A percentile compares a stretch with the other conserved stretches of the same genome.
These are phyloP conservation scores for Hyphodiscus hymeniophilus DNA, from an alignment of 495 filamentous ascomycete species.

Conservation along the genomic window DNA sequence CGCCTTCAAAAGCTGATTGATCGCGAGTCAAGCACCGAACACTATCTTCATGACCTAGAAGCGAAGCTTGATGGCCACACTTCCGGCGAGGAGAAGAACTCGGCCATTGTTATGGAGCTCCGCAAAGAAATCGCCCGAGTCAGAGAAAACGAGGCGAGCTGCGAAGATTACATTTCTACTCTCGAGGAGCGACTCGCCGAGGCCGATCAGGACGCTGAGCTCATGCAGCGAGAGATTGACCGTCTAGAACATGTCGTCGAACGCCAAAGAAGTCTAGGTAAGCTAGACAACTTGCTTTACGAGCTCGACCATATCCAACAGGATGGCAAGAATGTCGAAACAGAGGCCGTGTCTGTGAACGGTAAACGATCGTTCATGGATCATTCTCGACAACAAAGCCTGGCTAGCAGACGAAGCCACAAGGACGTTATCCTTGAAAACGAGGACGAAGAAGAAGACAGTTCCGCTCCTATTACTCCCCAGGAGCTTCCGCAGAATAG, in stretches of 20 bases:
- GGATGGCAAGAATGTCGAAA: slow-evolving; percentile 38
- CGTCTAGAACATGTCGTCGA: slow-evolving; percentile 92
- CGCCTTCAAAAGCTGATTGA: slow-evolving; percentile 85
- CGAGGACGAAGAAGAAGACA: slow-evolving; percentile 26
- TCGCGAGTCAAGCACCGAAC: slow-evolving; percentile 80
- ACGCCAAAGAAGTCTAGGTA: slow-evolving; percentile 88
- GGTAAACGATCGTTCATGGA: slow-evolving; percentile 24
- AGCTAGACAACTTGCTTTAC: slow-evolving; percentile 83
- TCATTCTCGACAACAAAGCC: slow-evolving; percentile 42
- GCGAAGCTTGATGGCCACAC: slow-evolving; percentile 80
- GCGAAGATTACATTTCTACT: slow-evolving; percentile 95
- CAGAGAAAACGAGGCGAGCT: slow-evolving; percentile 79
- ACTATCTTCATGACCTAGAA: slow-evolving; percentile 87
- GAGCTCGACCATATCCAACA: slow-evolving; percentile 80
- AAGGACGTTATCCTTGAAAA: slow-evolving; percentile 46
- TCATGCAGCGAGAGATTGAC: slow-evolving; percentile 95
- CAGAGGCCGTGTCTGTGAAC: slow-evolving; percentile 28
- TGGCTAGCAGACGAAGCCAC: slow-evolving; percentile 41
- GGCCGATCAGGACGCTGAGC: slow-evolving; percentile 87
- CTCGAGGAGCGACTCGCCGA: slow-evolving; percentile 94
- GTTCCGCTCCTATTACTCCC: background rate
- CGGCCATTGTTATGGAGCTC: slow-evolving; percentile 73
- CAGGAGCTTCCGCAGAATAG: slow-evolving; percentile 11
- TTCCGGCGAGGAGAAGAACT: slow-evolving; percentile 87
- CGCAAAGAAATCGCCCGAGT: slow-evolving; percentile 86